A percentile compares a stretch with the other conserved stretches of the same genome.
Evolutionary conservation across 2,329 filamentous ascomycete species (phyloP).

Genomic region (Dryadomyces quercus-mongolicae): DNA sequence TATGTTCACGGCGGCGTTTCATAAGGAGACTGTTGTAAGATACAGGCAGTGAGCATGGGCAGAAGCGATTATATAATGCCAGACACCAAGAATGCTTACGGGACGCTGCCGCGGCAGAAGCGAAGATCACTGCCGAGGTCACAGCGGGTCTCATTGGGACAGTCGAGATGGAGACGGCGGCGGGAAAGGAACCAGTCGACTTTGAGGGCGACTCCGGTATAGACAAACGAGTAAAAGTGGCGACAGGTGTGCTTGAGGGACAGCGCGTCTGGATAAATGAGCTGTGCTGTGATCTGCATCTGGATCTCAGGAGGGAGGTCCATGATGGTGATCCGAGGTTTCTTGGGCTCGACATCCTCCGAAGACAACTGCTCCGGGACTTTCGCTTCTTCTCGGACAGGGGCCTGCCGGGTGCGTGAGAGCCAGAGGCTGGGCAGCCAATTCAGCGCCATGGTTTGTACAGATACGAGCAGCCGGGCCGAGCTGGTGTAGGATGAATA

Average conservation of each 20-base stretch:
- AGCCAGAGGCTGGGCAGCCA: neutral
- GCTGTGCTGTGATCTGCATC: conserved; percentile 43
- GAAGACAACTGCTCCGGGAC: too few species aligned
- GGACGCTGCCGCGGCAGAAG: conserved; percentile 48
- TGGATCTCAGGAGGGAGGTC: conserved; percentile 56
- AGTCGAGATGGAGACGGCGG: conserved; percentile 50
- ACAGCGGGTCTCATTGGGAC: conserved; percentile 45
- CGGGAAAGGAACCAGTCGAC: conserved; percentile 58
- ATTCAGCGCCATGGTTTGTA: neutral
- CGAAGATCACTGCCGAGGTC: conserved; percentile 46
- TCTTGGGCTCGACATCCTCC: too few species aligned
- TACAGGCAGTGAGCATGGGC: neutral
- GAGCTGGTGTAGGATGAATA: neutral
- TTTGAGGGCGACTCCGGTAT: conserved; percentile 54
- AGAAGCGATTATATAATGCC: too few species aligned
- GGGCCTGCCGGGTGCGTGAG: too few species aligned
- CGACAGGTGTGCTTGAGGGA: conserved; percentile 55
- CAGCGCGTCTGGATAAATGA: conserved; percentile 59
- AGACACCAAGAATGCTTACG: conserved; percentile 25
- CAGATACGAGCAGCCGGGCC: too few species aligned
- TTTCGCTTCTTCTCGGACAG: neutral
- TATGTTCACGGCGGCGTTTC: conserved; percentile 45
- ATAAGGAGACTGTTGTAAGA: conserved; percentile 41
- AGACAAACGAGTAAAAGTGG: conserved; percentile 51
- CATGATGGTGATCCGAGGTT: conserved; percentile 14